Base-by-base conservation (phyloP, 1,284 basidiomycete genomes). In the Ceratobasidium sp. region DNA sequence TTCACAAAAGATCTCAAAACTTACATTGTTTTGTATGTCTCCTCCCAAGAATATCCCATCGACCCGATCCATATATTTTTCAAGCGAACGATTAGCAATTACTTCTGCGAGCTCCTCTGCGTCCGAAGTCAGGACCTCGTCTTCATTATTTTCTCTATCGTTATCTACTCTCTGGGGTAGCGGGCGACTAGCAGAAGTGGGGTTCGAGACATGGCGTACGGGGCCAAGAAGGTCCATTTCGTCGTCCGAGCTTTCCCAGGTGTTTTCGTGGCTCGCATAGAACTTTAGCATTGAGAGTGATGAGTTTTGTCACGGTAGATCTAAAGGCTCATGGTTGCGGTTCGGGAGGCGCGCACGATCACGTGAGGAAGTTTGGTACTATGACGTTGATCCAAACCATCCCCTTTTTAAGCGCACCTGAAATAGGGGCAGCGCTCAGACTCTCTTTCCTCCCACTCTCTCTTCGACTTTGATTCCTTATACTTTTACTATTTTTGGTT, bases 171-270 rank as follows among this genome's bases (percentile, higher is more conserved):
- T 31, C 14, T 51, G n/a, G 19, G 24, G 19, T 16, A 37, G 34
- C 14, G 34, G 24, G 16, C 24, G 46, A 24, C 39, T 27, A 29
- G 29, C 37, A 27, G 58, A 13, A n/a, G 58, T 8, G 19, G 43
- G 9, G 24, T 51, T 24, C 14, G 46, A 7, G 1, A 34, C n/a
- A 19, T 37, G 24, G 43, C 27, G 31, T 3, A 6, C n/a, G 9
- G 63, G 63, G n/a, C 46, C n/a, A 27, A 73, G 27, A 9, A 73
- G n/a, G 24, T 73, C 69, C 69, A 73, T 51, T 53, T 73, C 69
- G 34, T 73, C 69, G 29, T 73, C 58, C 13, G 69, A 73, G 7
- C 9, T 24, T 11, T 73, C 69, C 46, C 41, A 27, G 7, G 39
- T 31, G 6, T 27, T 13, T 27, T 31, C 43, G 39, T 56, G 64